Evolutionary conservation across 2,329 filamentous ascomycete species (phyloP), one percentile per base, ranked within the genome.

Genomic region (Penicillium freii): DNA sequence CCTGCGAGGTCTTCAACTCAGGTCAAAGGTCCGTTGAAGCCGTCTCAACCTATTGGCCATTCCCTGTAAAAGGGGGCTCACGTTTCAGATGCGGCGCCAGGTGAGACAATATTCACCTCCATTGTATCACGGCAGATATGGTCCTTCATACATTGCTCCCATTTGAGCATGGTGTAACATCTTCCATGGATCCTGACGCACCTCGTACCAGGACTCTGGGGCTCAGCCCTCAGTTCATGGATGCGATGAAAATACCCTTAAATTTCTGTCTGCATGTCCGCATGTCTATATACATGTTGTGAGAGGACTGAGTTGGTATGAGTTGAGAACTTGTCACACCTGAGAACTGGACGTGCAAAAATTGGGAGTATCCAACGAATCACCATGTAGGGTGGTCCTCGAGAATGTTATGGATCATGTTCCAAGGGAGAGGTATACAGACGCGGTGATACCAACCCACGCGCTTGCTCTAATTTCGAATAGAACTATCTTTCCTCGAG

Each of bases 381-480:
- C 33, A 44, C 19, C 5, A 21, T 25, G 19, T 46, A 27, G 4
- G 9, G 21, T 29, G 9, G 21, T 29, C 11, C 21, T 23, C 19
- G 42, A 15, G 17, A 39, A 47, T 33, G 34, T 11, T 15, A 13
- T 52, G 42, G 49, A 51, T 46, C 34, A 29, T 52, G 21, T 34
- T 33, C 40, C 34, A 48, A 54, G 21, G 11, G 33, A 51, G 34
- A 29, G 49, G 27, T 13, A 33, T 31, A 46, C 34, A 36, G 31
- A 29, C 13, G 54, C 29, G n/a, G 54, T 57, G 49, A 36, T 46
- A 53, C 54, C 54, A 25, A n/a, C 17, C 49, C 54, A 53, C 54
- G 54, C 49, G 54, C 54, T 57, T 47, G 31, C 44, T 27, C 29
- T 44, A 7, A 49, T 57, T 57, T 36, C 1, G 25, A 57, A 54